Evolutionary conservation across 2,329 filamentous ascomycete species (phyloP).

Genomic region (Ophiostoma triangulosporum): DNA sequence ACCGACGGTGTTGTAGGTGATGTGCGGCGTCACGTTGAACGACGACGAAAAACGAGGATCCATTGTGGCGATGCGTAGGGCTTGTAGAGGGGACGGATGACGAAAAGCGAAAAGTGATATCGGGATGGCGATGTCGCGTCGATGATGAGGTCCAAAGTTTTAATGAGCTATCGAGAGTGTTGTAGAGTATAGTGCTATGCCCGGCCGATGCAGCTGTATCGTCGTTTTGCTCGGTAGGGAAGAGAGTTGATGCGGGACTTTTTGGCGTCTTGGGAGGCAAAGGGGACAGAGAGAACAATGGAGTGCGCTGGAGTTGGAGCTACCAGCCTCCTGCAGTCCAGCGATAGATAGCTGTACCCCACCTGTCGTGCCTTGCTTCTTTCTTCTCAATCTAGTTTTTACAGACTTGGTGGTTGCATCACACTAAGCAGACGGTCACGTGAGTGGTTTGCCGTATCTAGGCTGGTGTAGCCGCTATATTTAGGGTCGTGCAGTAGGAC

Average conservation of each 20-base stretch:
- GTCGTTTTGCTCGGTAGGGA: not conserved
- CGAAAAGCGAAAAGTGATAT: not conserved
- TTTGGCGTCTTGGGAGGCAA: not conserved
- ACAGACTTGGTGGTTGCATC: too few species aligned
- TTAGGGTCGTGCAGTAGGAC: too few species aligned
- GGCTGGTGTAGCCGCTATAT: not conserved
- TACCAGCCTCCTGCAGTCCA: not conserved
- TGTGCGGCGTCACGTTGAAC: constrained; percentile 44
- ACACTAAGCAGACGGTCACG: not conserved
- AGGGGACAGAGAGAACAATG: not conserved
- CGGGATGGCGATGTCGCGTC: not conserved
- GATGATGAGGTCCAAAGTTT: not conserved
- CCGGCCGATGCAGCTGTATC: constrained; percentile 2
- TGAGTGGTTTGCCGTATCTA: not conserved
- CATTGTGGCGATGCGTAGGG: constrained; percentile 23
- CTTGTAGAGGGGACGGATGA: not conserved
- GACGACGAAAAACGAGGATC: constrained; percentile 46
- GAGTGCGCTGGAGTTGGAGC: not conserved
- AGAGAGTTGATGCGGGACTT: constrained; percentile 7
- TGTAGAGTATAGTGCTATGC: not conserved
- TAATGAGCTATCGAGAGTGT: not conserved
- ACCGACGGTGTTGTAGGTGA: constrained; percentile 96
- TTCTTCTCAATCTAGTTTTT: not conserved
- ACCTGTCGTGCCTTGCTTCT: not conserved
- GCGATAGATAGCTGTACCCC: not conserved